Conservation (phyloP, 2,329 filamentous ascomycete genomes). For the Hawksworthiomyces lignivorus region DNA sequence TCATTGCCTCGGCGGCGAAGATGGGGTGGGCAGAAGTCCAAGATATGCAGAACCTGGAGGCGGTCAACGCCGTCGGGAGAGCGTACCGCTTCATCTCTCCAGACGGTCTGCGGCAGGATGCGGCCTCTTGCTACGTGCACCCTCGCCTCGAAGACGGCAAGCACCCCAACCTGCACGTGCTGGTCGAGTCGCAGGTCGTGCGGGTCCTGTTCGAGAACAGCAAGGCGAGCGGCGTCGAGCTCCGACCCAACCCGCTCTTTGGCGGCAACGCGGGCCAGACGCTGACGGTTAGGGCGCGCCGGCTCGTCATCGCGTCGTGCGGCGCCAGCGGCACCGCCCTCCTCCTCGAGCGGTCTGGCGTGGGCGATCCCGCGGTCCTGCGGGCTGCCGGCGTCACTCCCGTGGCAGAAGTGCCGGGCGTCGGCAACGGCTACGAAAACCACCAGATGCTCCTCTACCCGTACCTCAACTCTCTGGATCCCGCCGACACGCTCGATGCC, state of each 20-base stretch:
- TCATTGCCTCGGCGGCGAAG: too few species aligned
- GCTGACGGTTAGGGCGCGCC: slow-evolving; percentile 37
- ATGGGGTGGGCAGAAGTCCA: too few species aligned
- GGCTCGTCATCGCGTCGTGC: slow-evolving; percentile 41
- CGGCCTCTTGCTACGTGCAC: slow-evolving; percentile 23
- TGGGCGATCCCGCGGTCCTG: slow-evolving; percentile 44
- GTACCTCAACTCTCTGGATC: slow-evolving; percentile 38
- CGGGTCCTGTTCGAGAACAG: slow-evolving; percentile 43
- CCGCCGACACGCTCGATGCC: slow-evolving; percentile 35
- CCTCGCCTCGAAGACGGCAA: slow-evolving; percentile 21
- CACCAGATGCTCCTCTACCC: slow-evolving; percentile 44
- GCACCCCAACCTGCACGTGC: slow-evolving; percentile 24
- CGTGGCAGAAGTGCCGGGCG: slow-evolving; percentile 41
- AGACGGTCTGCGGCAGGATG: slow-evolving; percentile 28
- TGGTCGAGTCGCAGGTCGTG: slow-evolving; percentile 24
- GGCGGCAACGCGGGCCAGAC: too few species aligned
- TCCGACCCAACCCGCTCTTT: slow-evolving; percentile 39
- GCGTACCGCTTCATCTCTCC: too few species aligned
- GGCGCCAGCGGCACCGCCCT: slow-evolving; percentile 46
- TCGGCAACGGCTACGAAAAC: slow-evolving; percentile 47
- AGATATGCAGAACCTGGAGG: too few species aligned
- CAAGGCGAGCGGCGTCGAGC: slow-evolving; percentile 40
- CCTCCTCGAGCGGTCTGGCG: slow-evolving; percentile 55
- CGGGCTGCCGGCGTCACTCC: slow-evolving; percentile 35
- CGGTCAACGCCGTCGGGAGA: too few species aligned